Conservation (phyloP, 192 early-diverging fungal species). For the Fimicolochytrium jonesii region DNA sequence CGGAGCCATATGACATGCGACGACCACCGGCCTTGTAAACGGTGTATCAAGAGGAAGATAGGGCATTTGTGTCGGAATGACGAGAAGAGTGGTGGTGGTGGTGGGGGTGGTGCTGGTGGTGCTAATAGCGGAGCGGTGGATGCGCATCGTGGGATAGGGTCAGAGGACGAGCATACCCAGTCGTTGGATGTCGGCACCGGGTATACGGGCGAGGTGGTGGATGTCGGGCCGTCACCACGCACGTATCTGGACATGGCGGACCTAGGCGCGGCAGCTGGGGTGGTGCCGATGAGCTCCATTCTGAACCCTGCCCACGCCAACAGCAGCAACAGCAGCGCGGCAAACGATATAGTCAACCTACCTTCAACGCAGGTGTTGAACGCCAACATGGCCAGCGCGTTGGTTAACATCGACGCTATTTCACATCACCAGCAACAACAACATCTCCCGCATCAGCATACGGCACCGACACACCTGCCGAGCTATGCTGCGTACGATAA, state of each 20-base stretch:
- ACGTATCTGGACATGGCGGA: background rate
- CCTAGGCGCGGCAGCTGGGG: background rate
- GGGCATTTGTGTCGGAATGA: constrained; percentile 92
- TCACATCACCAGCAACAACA: background rate
- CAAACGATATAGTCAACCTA: background rate
- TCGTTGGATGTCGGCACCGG: no score
- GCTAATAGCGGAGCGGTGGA: no score
- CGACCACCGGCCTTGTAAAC: constrained; percentile 84
- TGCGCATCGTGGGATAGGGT: background rate
- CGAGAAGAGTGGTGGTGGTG: constrained; percentile 32
- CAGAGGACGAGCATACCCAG: background rate
- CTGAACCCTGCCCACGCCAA: background rate
- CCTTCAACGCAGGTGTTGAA: background rate
- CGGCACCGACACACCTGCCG: background rate
- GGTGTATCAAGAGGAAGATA: constrained; percentile 93
- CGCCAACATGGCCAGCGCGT: no score
- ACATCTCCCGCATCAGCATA: background rate
- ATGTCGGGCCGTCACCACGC: background rate
- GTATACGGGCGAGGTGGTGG: no score
- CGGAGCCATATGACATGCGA: constrained; percentile 96
- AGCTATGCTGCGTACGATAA: background rate
- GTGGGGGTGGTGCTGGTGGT: no score
- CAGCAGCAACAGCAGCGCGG: background rate
- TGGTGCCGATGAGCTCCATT: background rate
- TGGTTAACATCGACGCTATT: background rate